These are phyloP conservation scores for Immersiporthe knoxdaviesiana DNA, from an alignment of 2,329 filamentous ascomycete species.

Conservation along the genomic window DNA sequence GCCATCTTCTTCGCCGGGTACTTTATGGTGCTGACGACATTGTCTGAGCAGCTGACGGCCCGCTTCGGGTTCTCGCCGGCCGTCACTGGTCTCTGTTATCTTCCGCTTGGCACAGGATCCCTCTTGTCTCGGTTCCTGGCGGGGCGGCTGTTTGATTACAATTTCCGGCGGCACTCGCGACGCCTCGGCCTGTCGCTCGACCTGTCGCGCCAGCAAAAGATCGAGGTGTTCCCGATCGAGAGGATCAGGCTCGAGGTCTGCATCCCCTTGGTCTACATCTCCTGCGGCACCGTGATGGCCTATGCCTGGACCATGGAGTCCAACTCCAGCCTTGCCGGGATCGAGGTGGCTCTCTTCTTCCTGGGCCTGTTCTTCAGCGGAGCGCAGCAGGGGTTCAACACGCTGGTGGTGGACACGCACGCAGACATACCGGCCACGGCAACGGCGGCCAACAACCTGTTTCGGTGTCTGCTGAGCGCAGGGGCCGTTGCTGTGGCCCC, in stretches of 20 bases:
- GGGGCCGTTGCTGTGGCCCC: slow-evolving; percentile 34
- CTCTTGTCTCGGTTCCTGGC: slow-evolving; percentile 30
- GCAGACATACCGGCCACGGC: slow-evolving; percentile 31
- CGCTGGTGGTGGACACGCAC: slow-evolving; percentile 32
- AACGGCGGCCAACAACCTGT: slow-evolving; percentile 34
- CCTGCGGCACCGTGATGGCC: slow-evolving; percentile 30
- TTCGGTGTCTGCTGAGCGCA: slow-evolving; percentile 35
- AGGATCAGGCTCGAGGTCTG: slow-evolving; percentile 32
- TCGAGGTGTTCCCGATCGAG: slow-evolving; percentile 32
- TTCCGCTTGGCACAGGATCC: slow-evolving; percentile 31
- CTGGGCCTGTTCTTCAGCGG: slow-evolving; percentile 32
- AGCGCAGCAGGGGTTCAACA: slow-evolving; percentile 33
- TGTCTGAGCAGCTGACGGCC: slow-evolving; percentile 31
- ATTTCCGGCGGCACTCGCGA: slow-evolving; percentile 30
- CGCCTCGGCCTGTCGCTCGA: slow-evolving; percentile 29
- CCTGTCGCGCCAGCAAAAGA: slow-evolving; percentile 29
- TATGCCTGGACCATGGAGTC: slow-evolving; percentile 36
- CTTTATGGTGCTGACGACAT: slow-evolving; percentile 34
- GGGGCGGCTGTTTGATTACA: slow-evolving; percentile 31
- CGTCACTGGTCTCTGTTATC: slow-evolving; percentile 31
- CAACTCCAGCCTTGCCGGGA: slow-evolving; percentile 32
- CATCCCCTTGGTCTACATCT: slow-evolving; percentile 31
- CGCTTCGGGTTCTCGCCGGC: slow-evolving; percentile 31
- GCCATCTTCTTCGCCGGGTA: slow-evolving; percentile 35
- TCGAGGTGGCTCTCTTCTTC: slow-evolving; percentile 33